Evolutionary conservation across 164 flowering plant species (phyloP), one percentile per base, ranked within the genome.

Genomic region (Nelumbo lutea): DNA sequence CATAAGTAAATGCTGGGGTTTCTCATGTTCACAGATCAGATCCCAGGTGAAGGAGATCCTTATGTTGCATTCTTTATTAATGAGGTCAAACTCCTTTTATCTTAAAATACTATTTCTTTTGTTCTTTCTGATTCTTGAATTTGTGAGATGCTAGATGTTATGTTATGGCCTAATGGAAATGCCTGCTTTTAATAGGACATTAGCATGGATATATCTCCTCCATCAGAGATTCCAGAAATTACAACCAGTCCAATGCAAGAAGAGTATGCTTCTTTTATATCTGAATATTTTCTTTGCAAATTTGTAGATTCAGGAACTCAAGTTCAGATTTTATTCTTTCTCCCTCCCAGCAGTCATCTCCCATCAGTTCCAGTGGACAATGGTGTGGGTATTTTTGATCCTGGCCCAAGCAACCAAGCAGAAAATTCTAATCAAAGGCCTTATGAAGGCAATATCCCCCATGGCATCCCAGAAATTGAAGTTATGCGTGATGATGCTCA

Each of bases 61-160:
- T 92, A 84, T 78, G 66, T 89, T 70, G 78, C 80, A 48, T 75
- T 90, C 64, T 70, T 81, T 53, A 77, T 90, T 61, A 80, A 85
- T 56, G 97, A 88, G 88, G 96, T 90, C 43, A 55, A 10, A 13
- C 38, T 9, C 74, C 57, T 65, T 9, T 10, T 66, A 45, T 38
- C 10, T 52, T 7, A 13, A 38, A 4, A 53, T 62, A 15, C 11
- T 64, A 5, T 48, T 45, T 27, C 4, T 59, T 72, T 6, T 76
- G 42, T 47, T 48, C 10, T 48, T 6, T 53, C 44, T 63, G 48
- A 60, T 56, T 39, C 59, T 53, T n/a, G 41, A 15, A 42, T 58
- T 27, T 14, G 8, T 13, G 5, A 13, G 62, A 42, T 59, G 45
- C 38, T 58, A 53, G 39, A 58, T 14, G 64, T 51, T 68, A 43